Evolutionary conservation across 2,329 filamentous ascomycete species (phyloP).

Genomic region (Sporothrix protearum): DNA sequence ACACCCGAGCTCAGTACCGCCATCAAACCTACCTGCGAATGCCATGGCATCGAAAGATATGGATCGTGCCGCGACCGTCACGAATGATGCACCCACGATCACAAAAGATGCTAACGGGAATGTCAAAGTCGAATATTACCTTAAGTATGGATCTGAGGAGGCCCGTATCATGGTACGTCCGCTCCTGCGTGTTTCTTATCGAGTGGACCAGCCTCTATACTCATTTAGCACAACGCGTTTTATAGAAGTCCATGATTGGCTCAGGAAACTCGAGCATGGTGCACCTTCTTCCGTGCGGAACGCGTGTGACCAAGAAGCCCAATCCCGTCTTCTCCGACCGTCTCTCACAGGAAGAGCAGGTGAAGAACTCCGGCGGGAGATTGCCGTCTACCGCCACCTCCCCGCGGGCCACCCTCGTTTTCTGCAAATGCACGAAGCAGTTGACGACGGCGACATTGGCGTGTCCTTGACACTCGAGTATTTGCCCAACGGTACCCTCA

Average conservation of each 20-base stretch:
- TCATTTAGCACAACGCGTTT: no score
- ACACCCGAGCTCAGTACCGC: no score
- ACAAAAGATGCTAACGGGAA: no score
- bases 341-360: not conserved
- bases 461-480: conserved; percentile 22
- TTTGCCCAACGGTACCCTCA: conserved; percentile 17
- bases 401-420: conserved; percentile 18
- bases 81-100: no score
- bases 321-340: not conserved
- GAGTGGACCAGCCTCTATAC: no score
- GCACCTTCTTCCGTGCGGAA: not conserved
- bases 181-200: no score
- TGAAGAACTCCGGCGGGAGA: conserved; percentile 17
- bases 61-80: no score
- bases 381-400: conserved; percentile 19
- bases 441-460: conserved; percentile 11
- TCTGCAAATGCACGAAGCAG: conserved; percentile 10
- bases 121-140: no score
- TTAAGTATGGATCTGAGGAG: no score
- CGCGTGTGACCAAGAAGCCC: not conserved
- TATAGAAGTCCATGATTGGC: conserved; percentile 13
- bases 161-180: no score
- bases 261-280: conserved; percentile 21
- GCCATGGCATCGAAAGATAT: no score
- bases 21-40: no score